Evolutionary conservation across 2,329 filamentous ascomycete species (phyloP).

Genomic region (Cucurbitaria berberidis): DNA sequence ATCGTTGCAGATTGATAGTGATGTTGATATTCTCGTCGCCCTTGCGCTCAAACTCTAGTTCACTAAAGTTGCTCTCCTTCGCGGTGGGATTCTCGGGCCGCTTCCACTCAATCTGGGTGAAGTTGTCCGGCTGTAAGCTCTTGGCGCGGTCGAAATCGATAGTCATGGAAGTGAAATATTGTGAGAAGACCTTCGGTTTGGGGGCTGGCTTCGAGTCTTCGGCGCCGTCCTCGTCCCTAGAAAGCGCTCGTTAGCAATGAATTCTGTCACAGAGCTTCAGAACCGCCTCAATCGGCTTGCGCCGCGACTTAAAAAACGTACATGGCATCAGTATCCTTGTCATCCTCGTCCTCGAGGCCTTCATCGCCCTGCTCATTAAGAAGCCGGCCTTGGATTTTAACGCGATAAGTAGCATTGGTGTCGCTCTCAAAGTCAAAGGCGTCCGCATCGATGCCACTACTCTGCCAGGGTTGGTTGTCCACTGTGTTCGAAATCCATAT

Average conservation of each 20-base stretch:
- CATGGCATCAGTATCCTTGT: slow-evolving; percentile 60
- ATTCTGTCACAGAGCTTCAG: background rate
- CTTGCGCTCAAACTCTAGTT: slow-evolving; percentile 87
- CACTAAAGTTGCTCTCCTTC: slow-evolving; percentile 81
- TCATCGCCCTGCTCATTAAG: slow-evolving; percentile 61
- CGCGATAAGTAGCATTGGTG: slow-evolving; percentile 79
- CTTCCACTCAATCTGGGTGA: slow-evolving; percentile 80
- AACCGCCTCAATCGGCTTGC: background rate
- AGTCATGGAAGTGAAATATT: slow-evolving; percentile 82
- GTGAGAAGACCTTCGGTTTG: slow-evolving; percentile 67
- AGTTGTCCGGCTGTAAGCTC: slow-evolving; percentile 70
- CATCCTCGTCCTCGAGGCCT: slow-evolving; percentile 41
- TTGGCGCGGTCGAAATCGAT: slow-evolving; percentile 64
- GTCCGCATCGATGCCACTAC: slow-evolving; percentile 69
- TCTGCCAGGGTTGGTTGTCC: slow-evolving; percentile 94
- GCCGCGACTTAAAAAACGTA: slow-evolving; percentile 11
- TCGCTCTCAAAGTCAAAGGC: slow-evolving; percentile 82
- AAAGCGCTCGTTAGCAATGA: background rate
- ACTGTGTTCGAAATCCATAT: slow-evolving; percentile 96
- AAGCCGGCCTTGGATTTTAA: slow-evolving; percentile 89
- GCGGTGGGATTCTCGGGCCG: slow-evolving; percentile 72
- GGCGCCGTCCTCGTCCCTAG: slow-evolving; percentile 61
- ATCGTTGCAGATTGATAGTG: slow-evolving; percentile 81
- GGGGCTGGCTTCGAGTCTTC: slow-evolving; percentile 35
- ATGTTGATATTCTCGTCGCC: slow-evolving; percentile 93